Percentiles rank a stretch among this genome's conserved stretches.
These are phyloP conservation scores for Hemisphaericaspora xylanilytica DNA, from an alignment of 1,139 yeast genomes.

Conservation along the genomic window DNA sequence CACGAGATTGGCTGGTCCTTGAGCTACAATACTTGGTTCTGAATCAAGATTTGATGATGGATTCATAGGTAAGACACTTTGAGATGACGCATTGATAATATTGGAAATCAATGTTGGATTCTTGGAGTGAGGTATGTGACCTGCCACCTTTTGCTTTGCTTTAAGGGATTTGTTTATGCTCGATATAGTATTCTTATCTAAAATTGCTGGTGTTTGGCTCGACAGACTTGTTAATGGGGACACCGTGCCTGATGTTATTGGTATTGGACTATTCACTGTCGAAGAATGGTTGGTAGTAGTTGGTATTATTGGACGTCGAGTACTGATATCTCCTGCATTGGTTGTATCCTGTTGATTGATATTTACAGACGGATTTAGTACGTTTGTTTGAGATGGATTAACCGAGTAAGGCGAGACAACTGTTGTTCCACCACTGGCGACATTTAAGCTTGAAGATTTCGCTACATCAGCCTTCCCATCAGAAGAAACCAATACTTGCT, in stretches of 20 bases:
- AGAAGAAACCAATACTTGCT: slow-evolving; percentile 6
- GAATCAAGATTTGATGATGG: slow-evolving; percentile 2
- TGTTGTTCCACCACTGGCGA: background rate
- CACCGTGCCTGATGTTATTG: slow-evolving; percentile 1
- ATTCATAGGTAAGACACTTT: slow-evolving; percentile 25
- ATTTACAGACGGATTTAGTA: background rate
- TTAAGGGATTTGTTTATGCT: slow-evolving; percentile 40
- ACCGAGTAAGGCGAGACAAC: background rate
- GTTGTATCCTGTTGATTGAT: background rate
- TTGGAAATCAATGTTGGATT: slow-evolving; percentile 34
- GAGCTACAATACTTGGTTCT: slow-evolving; percentile 2
- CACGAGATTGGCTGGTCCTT: slow-evolving; percentile 5
- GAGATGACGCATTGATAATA: slow-evolving; percentile 36
- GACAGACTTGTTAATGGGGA: slow-evolving; percentile 4
- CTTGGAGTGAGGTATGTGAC: slow-evolving; percentile 37
- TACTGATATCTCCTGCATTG: background rate
- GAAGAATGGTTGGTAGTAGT: slow-evolving; percentile 3
- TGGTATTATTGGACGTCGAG: background rate
- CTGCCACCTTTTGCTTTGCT: slow-evolving; percentile 39
- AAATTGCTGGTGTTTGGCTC: slow-evolving; percentile 14
- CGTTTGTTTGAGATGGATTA: background rate
- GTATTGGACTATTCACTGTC: slow-evolving; percentile 3
- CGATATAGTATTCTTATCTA: slow-evolving; percentile 33
- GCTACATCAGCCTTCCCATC: slow-evolving; percentile 4
- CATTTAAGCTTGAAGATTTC: background rate